Conservation (phyloP, 371 early-diverging fungal species). For the Haplosporangium sp. region DNA sequence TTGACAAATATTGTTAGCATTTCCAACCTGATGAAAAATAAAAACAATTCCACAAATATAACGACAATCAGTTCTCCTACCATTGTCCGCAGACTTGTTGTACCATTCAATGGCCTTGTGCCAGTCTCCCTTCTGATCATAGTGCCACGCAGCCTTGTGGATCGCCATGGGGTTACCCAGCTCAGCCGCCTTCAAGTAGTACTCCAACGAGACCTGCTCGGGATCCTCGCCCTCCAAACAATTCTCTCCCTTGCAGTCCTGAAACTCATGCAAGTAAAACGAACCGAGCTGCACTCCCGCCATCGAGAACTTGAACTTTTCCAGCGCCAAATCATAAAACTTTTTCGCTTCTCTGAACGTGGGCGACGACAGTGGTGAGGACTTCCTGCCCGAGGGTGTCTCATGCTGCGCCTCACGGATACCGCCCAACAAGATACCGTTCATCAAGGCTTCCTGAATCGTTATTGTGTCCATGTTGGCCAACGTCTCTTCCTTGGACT, state of each 20-base stretch:
- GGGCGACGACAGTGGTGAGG: conserved; percentile 67
- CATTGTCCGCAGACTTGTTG: conserved; percentile 62
- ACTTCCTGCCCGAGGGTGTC: conserved; percentile 15
- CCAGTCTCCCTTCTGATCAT: conserved; percentile 59
- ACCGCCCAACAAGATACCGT: conserved; percentile 67
- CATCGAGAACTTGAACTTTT: conserved; percentile 63
- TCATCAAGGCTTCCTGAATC: conserved; percentile 63
- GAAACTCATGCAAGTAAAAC: conserved; percentile 66
- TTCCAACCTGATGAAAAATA: background rate
- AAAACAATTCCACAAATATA: background rate
- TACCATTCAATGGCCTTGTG: conserved; percentile 63
- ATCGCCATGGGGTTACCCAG: conserved; percentile 69
- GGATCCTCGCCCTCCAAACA: conserved; percentile 61
- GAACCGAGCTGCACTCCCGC: conserved; percentile 71
- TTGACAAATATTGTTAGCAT: background rate
- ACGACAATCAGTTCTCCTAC: conserved; percentile 33
- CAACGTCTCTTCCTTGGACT: conserved; percentile 9
- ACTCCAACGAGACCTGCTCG: conserved; percentile 61
- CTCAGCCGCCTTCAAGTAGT: conserved; percentile 66
- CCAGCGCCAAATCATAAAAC: conserved; percentile 65
- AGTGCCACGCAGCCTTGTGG: conserved; percentile 68
- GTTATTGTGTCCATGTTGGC: conserved; percentile 35
- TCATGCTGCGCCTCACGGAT: conserved; percentile 60
- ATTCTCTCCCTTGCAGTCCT: conserved; percentile 64
- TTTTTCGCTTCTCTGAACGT: conserved; percentile 67